Percentiles rank a stretch among this genome's conserved stretches.
Evolutionary conservation across 225 moss, liverwort and hornwort genomes (phyloP).

Genomic region (Asterella californica): DNA sequence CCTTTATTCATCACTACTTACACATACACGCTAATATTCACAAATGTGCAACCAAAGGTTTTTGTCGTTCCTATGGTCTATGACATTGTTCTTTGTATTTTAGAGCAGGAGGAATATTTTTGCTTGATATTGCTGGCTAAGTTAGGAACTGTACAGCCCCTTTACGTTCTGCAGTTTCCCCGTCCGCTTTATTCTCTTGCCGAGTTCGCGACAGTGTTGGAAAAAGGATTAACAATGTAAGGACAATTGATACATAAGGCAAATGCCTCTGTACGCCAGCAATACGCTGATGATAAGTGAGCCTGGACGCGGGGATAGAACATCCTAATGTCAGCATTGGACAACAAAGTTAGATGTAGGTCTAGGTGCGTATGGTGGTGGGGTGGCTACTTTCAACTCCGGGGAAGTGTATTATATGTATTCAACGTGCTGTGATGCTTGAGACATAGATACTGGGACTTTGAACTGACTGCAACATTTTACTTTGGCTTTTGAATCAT

Average conservation of each 20-base stretch:
- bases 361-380: not conserved
- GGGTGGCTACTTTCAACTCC: not conserved
- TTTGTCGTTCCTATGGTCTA: too few species aligned
- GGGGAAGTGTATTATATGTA: not conserved
- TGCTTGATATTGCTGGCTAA: not conserved
- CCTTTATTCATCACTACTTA: not conserved
- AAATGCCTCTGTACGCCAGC: too few species aligned
- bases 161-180: not conserved
- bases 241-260: too few species aligned
- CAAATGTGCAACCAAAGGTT: too few species aligned
- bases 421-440: not conserved
- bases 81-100: not conserved
- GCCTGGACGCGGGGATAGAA: too few species aligned
- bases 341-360: not conserved
- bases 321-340: not conserved
- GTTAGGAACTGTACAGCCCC: not conserved
- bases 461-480: constrained; percentile 7
- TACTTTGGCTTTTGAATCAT: not conserved
- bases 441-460: not conserved
- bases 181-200: too few species aligned
- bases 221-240: too few species aligned
- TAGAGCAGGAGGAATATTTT: not conserved
- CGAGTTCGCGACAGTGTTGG: too few species aligned
- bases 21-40: not conserved
- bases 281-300: too few species aligned